Evolutionary conservation across 176 grass and related monocot genomes (phyloP).

Genomic region (Oryza glumipatula): DNA sequence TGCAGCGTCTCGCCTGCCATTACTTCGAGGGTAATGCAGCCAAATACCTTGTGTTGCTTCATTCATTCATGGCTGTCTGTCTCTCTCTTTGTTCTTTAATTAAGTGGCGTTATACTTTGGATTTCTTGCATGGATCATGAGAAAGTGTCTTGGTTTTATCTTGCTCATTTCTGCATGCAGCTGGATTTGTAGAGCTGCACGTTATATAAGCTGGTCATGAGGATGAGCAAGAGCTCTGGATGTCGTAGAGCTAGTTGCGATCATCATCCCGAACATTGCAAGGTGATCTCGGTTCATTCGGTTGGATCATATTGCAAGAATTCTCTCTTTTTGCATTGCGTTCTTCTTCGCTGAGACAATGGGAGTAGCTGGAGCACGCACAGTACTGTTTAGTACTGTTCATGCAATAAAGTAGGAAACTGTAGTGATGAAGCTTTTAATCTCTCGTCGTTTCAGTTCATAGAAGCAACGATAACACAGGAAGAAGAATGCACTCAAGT

Average conservation of each 20-base stretch:
- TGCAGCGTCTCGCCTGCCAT: neutral
- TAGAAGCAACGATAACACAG: neutral
- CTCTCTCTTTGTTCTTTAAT: neutral
- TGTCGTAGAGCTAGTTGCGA: neutral
- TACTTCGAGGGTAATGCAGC: constrained; percentile 8
- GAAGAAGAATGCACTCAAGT: neutral
- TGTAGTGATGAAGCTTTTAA: neutral
- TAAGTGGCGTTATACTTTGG: neutral
- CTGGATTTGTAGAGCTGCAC: neutral
- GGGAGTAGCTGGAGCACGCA: neutral
- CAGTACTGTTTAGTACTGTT: neutral
- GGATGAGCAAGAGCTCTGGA: neutral
- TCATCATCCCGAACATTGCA: neutral
- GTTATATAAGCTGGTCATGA: neutral
- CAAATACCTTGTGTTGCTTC: neutral
- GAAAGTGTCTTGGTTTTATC: neutral
- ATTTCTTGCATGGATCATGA: neutral
- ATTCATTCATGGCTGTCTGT: neutral
- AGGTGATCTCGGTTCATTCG: constrained; percentile 25
- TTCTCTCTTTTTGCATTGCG: neutral
- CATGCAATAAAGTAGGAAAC: neutral
- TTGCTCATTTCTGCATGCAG: neutral
- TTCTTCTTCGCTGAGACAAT: neutral
- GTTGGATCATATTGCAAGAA: neutral
- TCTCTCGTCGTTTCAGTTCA: neutral